phyloP scores from a whole-genome alignment of 176 grass and related monocot genomes.

The Aegilops umbellulata region DNA sequence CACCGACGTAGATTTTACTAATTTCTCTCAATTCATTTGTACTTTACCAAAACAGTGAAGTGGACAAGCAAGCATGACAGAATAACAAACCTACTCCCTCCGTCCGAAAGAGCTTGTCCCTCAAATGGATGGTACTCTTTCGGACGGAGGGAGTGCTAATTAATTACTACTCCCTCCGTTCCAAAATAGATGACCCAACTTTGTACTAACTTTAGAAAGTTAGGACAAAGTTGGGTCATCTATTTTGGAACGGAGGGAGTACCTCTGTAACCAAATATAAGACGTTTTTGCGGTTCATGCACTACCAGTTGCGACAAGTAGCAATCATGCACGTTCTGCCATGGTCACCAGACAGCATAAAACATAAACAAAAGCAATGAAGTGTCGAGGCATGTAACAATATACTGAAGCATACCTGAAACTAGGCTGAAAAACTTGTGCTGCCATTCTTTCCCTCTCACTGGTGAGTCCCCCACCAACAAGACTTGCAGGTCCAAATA shows the following conservation, averaged over 20 bases:
- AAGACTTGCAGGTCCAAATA: conserved; percentile 91
- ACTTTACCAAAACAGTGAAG: background rate
- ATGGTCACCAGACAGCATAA: background rate
- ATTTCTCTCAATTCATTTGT: background rate
- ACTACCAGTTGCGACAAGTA: background rate
- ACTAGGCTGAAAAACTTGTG: conserved; percentile 94
- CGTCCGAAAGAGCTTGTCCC: no score
- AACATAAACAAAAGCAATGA: background rate
- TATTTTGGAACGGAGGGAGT: no score
- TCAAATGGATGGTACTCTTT: no score
- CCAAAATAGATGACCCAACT: no score
- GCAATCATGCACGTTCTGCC: background rate
- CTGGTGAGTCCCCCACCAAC: conserved; percentile 61
- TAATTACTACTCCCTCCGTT: no score
- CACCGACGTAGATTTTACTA: background rate
- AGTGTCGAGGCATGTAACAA: background rate
- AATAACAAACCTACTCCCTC: no score
- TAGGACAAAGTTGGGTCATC: no score
- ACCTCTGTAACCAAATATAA: no score
- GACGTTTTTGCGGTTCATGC: background rate
- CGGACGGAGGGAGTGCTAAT: no score
- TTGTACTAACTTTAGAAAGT: no score
- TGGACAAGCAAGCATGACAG: background rate
- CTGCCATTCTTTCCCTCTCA: conserved; percentile 75
- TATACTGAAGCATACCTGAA: conserved; percentile 54